Evolutionary conservation across 1,284 basidiomycete genomes (phyloP), one percentile per base, ranked within the genome.

Genomic region (Ceratorhiza oryzae-sativae): DNA sequence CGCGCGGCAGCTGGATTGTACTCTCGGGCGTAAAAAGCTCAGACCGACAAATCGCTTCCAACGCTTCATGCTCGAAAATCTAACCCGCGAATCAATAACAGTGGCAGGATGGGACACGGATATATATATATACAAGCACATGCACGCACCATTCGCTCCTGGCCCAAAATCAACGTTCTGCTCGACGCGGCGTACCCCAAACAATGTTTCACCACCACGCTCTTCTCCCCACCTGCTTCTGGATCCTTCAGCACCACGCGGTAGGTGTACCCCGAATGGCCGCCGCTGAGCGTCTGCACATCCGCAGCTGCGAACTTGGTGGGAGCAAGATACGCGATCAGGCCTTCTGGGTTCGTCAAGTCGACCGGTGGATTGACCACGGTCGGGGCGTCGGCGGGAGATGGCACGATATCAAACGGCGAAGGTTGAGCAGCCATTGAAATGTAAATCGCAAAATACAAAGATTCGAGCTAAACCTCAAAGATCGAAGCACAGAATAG

Each of bases 41-140:
- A 32, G 39, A 68, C n/a, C 15, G 30, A 25, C 23, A 32, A 13
- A 55, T n/a, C 36, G 25, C 27, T 25, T 41, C 12, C 10, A 68
- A 15, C 15, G 63, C 63, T 32, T 68, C 51, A n/a, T 68, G n/a
- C 25, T 68, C 63, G n/a, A 55, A 55, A 2, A 23, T 39, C 63
- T 68, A 32, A 55, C 1, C 13, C n/a, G 8, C 3, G n/a, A 51
- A 51, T 4, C 10, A 23, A 6, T 10, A 30, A 8, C 23, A 27
- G 10, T 53, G n/a, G n/a, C n/a, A n/a, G n/a, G n/a, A n/a, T n/a
- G n/a, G n/a, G n/a, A n/a, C n/a, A 53, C 36, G 27, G 10, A 13
- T 42, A 15, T 32, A 9, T 18, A 39, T 41, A 13, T 23, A 20
- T 41, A 30, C 5, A 4, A 25, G 39, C 13, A 20, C 53, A n/a